Base-by-base conservation (phyloP, 371 early-diverging fungal genomes). In the Circinella minor region DNA sequence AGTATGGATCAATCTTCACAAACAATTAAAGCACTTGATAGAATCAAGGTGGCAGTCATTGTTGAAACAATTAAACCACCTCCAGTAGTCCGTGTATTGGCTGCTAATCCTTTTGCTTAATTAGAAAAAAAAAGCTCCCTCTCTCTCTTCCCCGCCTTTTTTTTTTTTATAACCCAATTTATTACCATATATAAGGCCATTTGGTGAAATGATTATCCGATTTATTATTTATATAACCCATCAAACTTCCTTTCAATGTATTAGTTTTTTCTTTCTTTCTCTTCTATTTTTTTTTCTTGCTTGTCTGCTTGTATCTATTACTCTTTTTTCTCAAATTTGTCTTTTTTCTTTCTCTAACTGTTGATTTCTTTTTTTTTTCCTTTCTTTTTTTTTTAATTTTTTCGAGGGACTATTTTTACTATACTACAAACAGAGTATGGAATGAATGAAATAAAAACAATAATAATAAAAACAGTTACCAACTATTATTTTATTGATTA, bases 1-100 rank as follows among this genome's bases (percentile, higher is more conserved):
- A 77, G 77, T 57, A 73, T 71, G 13, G 83, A 79, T n/a, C 82
- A 81, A 65, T 77, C 73, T 38, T 80, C 81, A 17, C 91, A 91
- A 74, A 86, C 85, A 1, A 83, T 93, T 65, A 80, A 82, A 65
- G 85, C 90, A 5, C 84, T 92, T 75, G 87, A 88, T 61, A 81
- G 77, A 61, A 74, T 93, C 64, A 69, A 80, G 57, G 89, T 91
- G 5, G 82, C 87, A 69, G 81, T 93, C 51, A 87, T 87, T 4
- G 84, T 88, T 11, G 88, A 91, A 68, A 88, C 89, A 67, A 78
- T 82, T n/a, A 80, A 84, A 43, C 89, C 91, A 8, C 93, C 92
- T 9, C 91, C 91, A 54, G 82, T 89, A 43, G 83, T 90, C 65
- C 86, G 89, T 70, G 80, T 91, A 27, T 77, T 87, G 67, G 88